Conservation (phyloP, 1,284 basidiomycete species). For the Leccinum subrobustum region DNA sequence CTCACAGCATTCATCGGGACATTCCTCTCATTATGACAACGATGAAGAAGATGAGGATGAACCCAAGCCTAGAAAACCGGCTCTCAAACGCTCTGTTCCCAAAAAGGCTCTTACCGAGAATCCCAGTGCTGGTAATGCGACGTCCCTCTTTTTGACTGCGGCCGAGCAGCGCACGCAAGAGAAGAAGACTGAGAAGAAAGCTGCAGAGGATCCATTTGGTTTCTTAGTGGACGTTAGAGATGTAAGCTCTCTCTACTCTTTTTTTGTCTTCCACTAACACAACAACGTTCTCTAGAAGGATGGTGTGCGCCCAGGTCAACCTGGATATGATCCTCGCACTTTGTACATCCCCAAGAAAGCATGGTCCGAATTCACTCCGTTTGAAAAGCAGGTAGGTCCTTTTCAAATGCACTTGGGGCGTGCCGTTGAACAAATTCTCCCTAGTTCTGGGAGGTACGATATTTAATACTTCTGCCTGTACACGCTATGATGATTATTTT, state of each 20-base stretch:
- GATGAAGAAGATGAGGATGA: slow-evolving; percentile 34
- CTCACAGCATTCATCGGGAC: slow-evolving; percentile 43
- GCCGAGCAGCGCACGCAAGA: slow-evolving; percentile 79
- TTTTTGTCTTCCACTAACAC: background rate
- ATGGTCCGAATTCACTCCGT: slow-evolving; percentile 90
- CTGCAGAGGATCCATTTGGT: slow-evolving; percentile 76
- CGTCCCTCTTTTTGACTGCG: slow-evolving; percentile 71
- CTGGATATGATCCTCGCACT: slow-evolving; percentile 93
- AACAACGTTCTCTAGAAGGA: slow-evolving; percentile 67
- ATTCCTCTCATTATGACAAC: slow-evolving; percentile 27
- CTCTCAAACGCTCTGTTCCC: slow-evolving; percentile 25
- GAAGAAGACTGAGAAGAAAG: slow-evolving; percentile 82
- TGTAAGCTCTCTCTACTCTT: slow-evolving; percentile 41
- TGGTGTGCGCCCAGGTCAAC: slow-evolving; percentile 73
- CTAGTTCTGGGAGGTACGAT: slow-evolving; percentile 83
- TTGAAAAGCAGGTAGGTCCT: slow-evolving; percentile 80
- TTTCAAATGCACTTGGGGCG: background rate
- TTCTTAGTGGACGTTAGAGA: slow-evolving; percentile 82
- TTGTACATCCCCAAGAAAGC: slow-evolving; percentile 77
- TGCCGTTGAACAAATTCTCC: background rate
- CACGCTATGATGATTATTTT: slow-evolving; percentile 1
- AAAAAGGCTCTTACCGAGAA: slow-evolving; percentile 31
- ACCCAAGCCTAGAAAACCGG: slow-evolving; percentile 38
- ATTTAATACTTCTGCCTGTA: background rate
- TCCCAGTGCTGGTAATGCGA: slow-evolving; percentile 21